These are phyloP conservation scores for Pythium myriotylum DNA, from an alignment of 352 stramenopile species.

Conservation along the genomic window DNA sequence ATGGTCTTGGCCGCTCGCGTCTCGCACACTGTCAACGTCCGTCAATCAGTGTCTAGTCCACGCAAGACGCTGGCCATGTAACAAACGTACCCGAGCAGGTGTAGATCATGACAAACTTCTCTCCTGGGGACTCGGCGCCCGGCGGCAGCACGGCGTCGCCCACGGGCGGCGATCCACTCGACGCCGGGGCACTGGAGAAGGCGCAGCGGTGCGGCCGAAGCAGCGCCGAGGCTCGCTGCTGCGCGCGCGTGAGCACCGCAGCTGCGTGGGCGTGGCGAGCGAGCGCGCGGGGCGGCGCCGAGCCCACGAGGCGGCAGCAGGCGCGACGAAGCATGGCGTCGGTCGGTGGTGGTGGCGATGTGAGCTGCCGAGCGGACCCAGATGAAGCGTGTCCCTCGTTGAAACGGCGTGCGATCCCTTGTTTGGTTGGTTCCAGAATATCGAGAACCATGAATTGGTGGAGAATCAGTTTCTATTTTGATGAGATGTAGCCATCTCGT, in stretches of 20 bases:
- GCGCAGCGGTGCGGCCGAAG: not conserved
- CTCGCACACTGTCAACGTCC: slow-evolving; percentile 88
- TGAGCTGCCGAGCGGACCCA: not conserved
- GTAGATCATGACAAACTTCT: slow-evolving; percentile 98
- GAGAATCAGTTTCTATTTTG: not conserved
- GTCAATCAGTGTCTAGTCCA: not conserved
- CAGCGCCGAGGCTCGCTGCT: not conserved
- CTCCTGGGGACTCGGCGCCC: slow-evolving; percentile 77
- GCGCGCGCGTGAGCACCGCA: not conserved
- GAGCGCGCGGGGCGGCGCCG: not conserved
- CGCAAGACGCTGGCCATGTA: not conserved
- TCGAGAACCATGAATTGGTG: not conserved
- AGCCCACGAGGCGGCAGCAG: slow-evolving; percentile 5
- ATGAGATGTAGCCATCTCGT: slow-evolving; percentile 7
- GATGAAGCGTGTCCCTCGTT: not conserved
- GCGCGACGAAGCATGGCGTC: slow-evolving; percentile 6
- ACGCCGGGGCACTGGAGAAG: slow-evolving; percentile 18
- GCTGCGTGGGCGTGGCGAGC: not conserved
- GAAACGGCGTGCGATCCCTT: too few species aligned
- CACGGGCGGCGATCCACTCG: slow-evolving; percentile 6
- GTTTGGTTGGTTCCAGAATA: not conserved
- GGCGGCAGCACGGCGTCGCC: slow-evolving; percentile 31
- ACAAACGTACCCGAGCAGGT: slow-evolving; percentile 87
- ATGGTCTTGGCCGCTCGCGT: slow-evolving; percentile 98
- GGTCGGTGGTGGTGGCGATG: not conserved